These are phyloP conservation scores for Candida qinlingensis DNA, from an alignment of 805 yeast genomes.

Conservation along the genomic window DNA sequence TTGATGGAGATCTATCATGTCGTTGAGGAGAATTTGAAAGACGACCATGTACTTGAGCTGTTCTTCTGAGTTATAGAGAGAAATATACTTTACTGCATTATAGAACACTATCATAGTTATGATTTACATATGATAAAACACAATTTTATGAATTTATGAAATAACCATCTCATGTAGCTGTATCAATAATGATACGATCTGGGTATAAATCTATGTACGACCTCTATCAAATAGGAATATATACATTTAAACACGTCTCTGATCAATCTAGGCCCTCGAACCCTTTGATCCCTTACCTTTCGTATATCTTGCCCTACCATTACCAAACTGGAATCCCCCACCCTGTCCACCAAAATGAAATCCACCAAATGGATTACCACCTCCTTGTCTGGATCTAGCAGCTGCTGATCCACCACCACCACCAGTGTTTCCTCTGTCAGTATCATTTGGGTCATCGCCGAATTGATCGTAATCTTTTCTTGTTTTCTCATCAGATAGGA, in stretches of 20 bases:
- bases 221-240: no score
- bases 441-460: constrained; percentile 49
- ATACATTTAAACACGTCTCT: background rate
- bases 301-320: background rate
- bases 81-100: background rate
- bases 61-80: constrained; percentile 27
- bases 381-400: background rate
- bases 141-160: no score
- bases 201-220: no score
- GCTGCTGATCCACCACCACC: constrained; percentile 4
- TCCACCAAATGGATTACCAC: constrained; percentile 5
- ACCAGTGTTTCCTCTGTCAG: constrained; percentile 13
- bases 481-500: constrained; percentile 60
- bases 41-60: constrained; percentile 54
- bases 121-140: no score
- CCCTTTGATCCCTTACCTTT: background rate
- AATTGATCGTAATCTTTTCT: constrained; percentile 60
- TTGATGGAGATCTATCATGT: constrained; percentile 69
- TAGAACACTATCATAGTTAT: background rate
- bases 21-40: constrained; percentile 48
- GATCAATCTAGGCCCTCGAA: background rate
- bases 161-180: no score
- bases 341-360: background rate
- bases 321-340: constrained; percentile 5
- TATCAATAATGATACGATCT: no score